Evolutionary conservation across 306 rosid genomes (phyloP).

Genomic region (Glycine latifolia): DNA sequence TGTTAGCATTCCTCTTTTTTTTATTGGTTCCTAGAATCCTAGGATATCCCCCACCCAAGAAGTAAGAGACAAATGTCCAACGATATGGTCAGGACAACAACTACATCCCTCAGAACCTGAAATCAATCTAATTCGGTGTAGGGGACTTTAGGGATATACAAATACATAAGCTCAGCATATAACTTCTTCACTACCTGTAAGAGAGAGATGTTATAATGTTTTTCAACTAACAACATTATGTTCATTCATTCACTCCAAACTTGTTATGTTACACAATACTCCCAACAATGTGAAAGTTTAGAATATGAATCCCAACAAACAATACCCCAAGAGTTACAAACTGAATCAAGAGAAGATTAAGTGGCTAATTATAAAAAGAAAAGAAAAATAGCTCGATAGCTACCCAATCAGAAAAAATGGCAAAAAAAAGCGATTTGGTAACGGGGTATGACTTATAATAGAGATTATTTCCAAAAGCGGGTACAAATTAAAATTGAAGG

Average conservation of each 20-base stretch:
- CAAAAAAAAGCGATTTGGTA: not conserved
- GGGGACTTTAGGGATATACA: not conserved
- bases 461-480: too few species aligned
- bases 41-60: not conserved
- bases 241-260: conserved; percentile 20
- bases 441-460: not conserved
- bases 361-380: too few species aligned
- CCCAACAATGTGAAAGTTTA: too few species aligned
- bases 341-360: not conserved
- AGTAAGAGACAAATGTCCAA: not conserved
- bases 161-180: not conserved
- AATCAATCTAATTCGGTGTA: not conserved
- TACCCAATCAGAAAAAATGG: not conserved
- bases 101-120: not conserved
- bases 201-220: not conserved
- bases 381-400: not conserved
- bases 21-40: not conserved
- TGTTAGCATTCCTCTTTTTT: not conserved
- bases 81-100: not conserved
- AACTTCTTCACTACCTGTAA: not conserved
- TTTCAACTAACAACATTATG: not conserved
- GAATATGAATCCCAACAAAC: not conserved
- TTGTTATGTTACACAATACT: not conserved
- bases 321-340: not conserved
- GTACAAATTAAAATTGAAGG: not conserved